phyloP scores from a whole-genome alignment of 2,329 filamentous ascomycete species.

The Neofusicoccum umdonicola region DNA sequence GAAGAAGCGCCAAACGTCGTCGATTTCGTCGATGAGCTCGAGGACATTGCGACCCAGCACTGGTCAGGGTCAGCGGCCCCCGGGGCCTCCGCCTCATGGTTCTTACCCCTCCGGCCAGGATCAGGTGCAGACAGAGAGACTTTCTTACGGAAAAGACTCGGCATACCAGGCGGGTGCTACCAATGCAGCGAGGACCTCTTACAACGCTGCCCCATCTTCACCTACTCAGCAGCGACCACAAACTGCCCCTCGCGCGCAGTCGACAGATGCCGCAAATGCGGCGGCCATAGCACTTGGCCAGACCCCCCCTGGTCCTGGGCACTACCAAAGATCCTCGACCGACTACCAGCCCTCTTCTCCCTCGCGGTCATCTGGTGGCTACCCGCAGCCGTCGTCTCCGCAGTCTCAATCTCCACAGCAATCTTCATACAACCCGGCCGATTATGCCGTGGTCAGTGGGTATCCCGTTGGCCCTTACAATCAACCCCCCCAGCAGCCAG shows the following conservation, averaged over 20 bases:
- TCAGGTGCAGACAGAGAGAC: conserved; percentile 40
- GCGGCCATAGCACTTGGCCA: conserved; percentile 49
- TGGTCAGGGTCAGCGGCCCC: conserved; percentile 41
- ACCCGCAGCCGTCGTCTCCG: conserved; percentile 37
- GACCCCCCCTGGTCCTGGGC: conserved; percentile 35
- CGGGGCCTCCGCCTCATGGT: conserved; percentile 28
- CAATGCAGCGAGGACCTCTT: conserved; percentile 49
- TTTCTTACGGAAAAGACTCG: conserved; percentile 49
- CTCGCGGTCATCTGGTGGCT: conserved; percentile 33
- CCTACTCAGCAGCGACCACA: conserved; percentile 48
- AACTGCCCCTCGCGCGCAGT: conserved; percentile 49
- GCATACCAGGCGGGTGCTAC: conserved; percentile 34
- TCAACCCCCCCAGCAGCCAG: conserved; percentile 37
- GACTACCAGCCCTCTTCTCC: conserved; percentile 37
- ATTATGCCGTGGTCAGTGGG: conserved; percentile 59
- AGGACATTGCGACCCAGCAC: conserved; percentile 63
- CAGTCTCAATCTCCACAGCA: conserved; percentile 49
- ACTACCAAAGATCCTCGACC: conserved; percentile 45
- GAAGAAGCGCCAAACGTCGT: conserved; percentile 63
- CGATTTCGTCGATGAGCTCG: conserved; percentile 58
- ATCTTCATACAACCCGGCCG: conserved; percentile 72
- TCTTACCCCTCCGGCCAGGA: conserved; percentile 41
- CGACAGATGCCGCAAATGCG: conserved; percentile 46
- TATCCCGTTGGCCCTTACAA: conserved; percentile 31
- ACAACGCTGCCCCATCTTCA: conserved; percentile 45